Evolutionary conservation across 352 stramenopile genomes (phyloP), one percentile per base, ranked within the genome.

Genomic region (Phytophthora niederhauseri): DNA sequence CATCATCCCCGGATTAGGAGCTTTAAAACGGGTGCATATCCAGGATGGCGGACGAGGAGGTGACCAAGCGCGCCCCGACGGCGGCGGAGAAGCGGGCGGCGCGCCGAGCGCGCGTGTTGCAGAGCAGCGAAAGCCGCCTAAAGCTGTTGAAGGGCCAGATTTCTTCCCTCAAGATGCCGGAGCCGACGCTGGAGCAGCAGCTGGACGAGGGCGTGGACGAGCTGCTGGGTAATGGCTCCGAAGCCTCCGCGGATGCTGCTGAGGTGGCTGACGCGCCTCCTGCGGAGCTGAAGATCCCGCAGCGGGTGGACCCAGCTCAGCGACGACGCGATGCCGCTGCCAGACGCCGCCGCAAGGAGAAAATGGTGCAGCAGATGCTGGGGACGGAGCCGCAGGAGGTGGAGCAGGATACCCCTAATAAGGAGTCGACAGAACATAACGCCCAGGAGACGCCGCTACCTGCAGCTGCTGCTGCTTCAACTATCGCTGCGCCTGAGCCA

Each of bases 81-180:
- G 81, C 84, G 12, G 81, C 80, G 14, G 82, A 92, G 66, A 91
- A 91, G 75, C 86, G 86, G 6, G 87, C 81, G 7, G 80, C 77
- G 19, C 81, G 87, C 20, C 83, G 83, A 11, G 87, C 84, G 31
- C 77, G 82, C 6, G 84, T 94, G 51, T 55, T 94, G n/a, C 72
- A 78, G n/a, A 71, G 78, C 9, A 60, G 85, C 17, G 81, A 92
- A 52, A 84, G 58, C 64, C 87, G 87, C 0, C 54, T 94, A 24
- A 85, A 92, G 73, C 68, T 92, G 7, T 58, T 94, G 20, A 90
- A 82, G 60, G 87, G 84, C 9, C 69, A 92, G 63, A 82, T 91
- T 30, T 72, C 73, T 22, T 82, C 83, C 4, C 78, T 93, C 17
- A 84, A 91, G 61, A 46, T 67, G 24, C 63, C 79, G 34, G 65